Evolutionary conservation across 2,329 filamentous ascomycete genomes (phyloP), one percentile per base, ranked within the genome.

Genomic region (Aspergillus felis): DNA sequence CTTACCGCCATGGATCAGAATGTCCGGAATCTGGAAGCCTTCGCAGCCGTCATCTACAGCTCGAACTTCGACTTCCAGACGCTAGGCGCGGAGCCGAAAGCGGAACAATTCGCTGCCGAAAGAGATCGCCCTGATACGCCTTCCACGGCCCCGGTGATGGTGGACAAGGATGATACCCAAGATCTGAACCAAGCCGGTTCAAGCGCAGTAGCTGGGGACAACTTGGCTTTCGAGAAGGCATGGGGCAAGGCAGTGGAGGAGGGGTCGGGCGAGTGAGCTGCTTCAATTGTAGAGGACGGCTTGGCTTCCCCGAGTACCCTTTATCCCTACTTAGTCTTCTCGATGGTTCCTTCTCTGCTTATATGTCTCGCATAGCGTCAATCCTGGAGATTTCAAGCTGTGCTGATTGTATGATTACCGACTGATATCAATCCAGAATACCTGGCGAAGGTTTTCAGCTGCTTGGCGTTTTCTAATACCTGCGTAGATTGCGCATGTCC

Each of bases 41-140:
- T 80, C 63, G 78, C 78, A 0, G 78, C 78, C 3, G 77, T 80
- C 20, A 74, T 80, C n/a, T 80, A 79, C 58, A 79, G 77, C 56
- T 79, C 76, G 24, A 79, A 80, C 60, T 75, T 79, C 55, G 74
- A 78, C 50, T 63, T 71, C 4, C 69, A 74, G 56, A 57, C 72
- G 20, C 60, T 69, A 2, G 66, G 66, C 22, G 60, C 68, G 14
- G 68, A 54, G 10, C 50, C 58, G 9, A 66, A 63, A 32, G 55
- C 53, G 20, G 57, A 55, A 29, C 42, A 55, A 47, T 22, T 58
- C 27, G 56, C 59, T 14, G 60, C 17, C 24, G 60, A 56, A 20
- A 25, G 48, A 14, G 50, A 52, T n/a, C 58, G 32, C 3, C 53
- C 57, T 3, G 61, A 60, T 20, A 61, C 58, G 5, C 56, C 64